Percentiles rank a stretch among this genome's conserved stretches.
These are phyloP conservation scores for Saitozyma podzolica DNA, from an alignment of 768 basidiomycete species.

Conservation along the genomic window DNA sequence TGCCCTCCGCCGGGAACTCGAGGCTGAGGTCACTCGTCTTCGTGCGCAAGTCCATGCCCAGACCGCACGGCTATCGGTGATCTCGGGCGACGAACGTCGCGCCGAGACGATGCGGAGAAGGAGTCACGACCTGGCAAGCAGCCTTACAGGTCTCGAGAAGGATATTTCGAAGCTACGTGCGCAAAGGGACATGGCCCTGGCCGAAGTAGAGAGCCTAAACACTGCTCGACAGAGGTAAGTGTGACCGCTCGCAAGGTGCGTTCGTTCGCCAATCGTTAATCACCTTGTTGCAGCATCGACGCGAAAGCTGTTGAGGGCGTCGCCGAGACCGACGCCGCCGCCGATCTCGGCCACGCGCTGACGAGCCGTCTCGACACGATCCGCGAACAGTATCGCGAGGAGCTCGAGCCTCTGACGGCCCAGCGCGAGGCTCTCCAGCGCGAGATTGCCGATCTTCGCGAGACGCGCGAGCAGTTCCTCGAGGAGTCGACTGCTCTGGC, in stretches of 20 bases:
- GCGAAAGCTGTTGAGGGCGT: neutral
- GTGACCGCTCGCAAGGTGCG: neutral
- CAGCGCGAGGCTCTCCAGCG: constrained; percentile 75
- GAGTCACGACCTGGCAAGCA: constrained; percentile 74
- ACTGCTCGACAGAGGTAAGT: constrained; percentile 67
- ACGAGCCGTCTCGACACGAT: constrained; percentile 82
- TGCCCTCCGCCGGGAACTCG: constrained; percentile 80
- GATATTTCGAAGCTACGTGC: constrained; percentile 83
- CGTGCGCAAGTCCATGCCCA: constrained; percentile 85
- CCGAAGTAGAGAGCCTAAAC: constrained; percentile 88
- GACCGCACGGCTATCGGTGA: constrained; percentile 77
- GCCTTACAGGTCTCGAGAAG: constrained; percentile 73
- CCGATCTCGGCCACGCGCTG: constrained; percentile 63
- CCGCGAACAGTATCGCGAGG: constrained; percentile 81
- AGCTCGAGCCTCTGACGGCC: constrained; percentile 77
- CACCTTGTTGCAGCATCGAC: constrained; percentile 8
- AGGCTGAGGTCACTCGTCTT: constrained; percentile 84
- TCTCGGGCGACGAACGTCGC: constrained; percentile 73
- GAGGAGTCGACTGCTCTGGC: constrained; percentile 91
- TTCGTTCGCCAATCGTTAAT: no score
- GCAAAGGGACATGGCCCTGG: constrained; percentile 86
- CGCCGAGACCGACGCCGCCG: constrained; percentile 15
- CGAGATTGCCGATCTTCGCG: constrained; percentile 83
- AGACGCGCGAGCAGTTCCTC: constrained; percentile 77
- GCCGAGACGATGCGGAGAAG: constrained; percentile 75